Percentiles rank a stretch among this genome's conserved stretches.
These are phyloP conservation scores for Saccharomycopsis hybrid DNA, from an alignment of 1,139 yeast genomes.

Conservation along the genomic window DNA sequence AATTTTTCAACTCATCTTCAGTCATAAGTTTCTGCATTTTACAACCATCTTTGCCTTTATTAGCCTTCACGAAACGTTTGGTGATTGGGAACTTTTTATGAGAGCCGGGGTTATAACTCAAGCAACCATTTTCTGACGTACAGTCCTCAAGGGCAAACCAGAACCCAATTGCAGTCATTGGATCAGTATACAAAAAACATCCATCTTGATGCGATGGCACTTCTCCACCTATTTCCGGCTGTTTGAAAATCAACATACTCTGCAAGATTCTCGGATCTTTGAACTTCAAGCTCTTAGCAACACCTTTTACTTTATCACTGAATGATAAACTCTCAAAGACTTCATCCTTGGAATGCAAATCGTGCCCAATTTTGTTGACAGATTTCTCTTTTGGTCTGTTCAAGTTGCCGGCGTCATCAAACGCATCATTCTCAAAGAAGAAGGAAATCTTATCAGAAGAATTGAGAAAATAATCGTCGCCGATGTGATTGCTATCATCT, in stretches of 20 bases:
- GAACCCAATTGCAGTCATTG: slow-evolving; percentile 68
- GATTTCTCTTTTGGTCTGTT: slow-evolving; percentile 48
- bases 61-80: slow-evolving; percentile 59
- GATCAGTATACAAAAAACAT: slow-evolving; percentile 64
- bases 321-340: slow-evolving; percentile 46
- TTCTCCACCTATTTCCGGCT: slow-evolving; percentile 66
- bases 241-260: slow-evolving; percentile 76
- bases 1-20: slow-evolving; percentile 25
- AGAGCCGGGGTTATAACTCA: slow-evolving; percentile 68
- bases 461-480: slow-evolving; percentile 65
- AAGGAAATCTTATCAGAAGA: slow-evolving; percentile 65
- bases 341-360: slow-evolving; percentile 52
- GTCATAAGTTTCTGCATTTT: too few species aligned
- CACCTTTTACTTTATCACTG: slow-evolving; percentile 41
- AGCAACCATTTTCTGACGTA: slow-evolving; percentile 59
- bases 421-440: slow-evolving; percentile 71
- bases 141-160: slow-evolving; percentile 84
- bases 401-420: slow-evolving; percentile 38
- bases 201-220: slow-evolving; percentile 81
- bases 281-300: slow-evolving; percentile 49
- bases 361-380: slow-evolving; percentile 77
- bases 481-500: slow-evolving; percentile 53
- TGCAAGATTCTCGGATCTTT: slow-evolving; percentile 68
- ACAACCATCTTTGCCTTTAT: slow-evolving; percentile 46
- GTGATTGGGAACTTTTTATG: slow-evolving; percentile 52